Percentiles rank a stretch among this genome's conserved stretches.
These are phyloP conservation scores for Graphilbum sp. DNA, from an alignment of 2,329 filamentous ascomycete species.

Conservation along the genomic window DNA sequence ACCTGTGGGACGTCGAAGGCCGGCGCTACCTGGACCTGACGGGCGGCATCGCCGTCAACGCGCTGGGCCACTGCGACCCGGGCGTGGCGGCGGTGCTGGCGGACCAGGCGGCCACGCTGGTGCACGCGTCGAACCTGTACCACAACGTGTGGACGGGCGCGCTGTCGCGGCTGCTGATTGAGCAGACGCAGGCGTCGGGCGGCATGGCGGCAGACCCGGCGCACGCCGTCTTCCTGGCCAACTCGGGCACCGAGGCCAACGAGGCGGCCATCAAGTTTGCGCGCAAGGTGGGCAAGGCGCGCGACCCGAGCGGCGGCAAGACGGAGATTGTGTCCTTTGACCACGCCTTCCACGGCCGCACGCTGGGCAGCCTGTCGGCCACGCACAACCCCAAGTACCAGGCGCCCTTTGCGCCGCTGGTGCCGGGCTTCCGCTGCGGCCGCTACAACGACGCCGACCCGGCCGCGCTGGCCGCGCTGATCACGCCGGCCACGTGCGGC, in stretches of 20 bases:
- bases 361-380: slow-evolving; percentile 88
- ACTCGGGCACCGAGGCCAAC: slow-evolving; percentile 93
- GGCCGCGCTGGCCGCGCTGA: slow-evolving; percentile 49
- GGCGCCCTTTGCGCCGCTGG: slow-evolving; percentile 83
- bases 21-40: slow-evolving; percentile 87
- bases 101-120: slow-evolving; percentile 49
- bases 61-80: slow-evolving; percentile 76
- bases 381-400: slow-evolving; percentile 98
- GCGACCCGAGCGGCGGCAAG: slow-evolving; percentile 58
- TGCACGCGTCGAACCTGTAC: slow-evolving; percentile 93
- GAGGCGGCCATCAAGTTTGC: slow-evolving; percentile 97
- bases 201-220: slow-evolving; percentile 51
- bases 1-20: slow-evolving; percentile 82
- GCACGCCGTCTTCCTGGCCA: slow-evolving; percentile 76
- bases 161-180: slow-evolving; percentile 69
- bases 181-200: slow-evolving; percentile 63
- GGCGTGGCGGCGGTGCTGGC: slow-evolving; percentile 59
- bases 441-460: slow-evolving; percentile 76
- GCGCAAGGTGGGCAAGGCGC: slow-evolving; percentile 68
- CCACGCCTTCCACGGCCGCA: slow-evolving; percentile 88
- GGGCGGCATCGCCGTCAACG: slow-evolving; percentile 88
- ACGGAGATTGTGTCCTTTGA: slow-evolving; percentile 79
- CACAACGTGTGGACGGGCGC: slow-evolving; percentile 91
- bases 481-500: slow-evolving; percentile 77
- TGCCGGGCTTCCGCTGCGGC: slow-evolving; percentile 81